phyloP scores from a whole-genome alignment of 768 basidiomycete genomes.

The Pleurotus cornucopiae region DNA sequence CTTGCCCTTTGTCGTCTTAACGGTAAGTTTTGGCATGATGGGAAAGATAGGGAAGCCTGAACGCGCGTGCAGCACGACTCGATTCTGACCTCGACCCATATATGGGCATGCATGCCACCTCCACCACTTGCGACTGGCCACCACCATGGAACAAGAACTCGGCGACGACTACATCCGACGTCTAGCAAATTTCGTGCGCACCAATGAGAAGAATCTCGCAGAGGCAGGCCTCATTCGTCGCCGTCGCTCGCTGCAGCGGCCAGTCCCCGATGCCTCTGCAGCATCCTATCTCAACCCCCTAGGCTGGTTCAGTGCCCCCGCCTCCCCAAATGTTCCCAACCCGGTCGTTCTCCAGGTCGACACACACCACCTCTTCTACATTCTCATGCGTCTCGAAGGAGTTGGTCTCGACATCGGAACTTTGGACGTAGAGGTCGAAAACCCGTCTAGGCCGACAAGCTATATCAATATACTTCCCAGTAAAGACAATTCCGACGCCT shows the following conservation, averaged over 20 bases:
- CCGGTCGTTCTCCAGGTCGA: constrained; percentile 69
- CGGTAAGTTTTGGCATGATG: constrained; percentile 80
- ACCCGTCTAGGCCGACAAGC: constrained; percentile 73
- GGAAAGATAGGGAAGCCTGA: constrained; percentile 8
- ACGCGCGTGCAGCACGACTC: neutral
- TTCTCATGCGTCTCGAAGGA: constrained; percentile 83
- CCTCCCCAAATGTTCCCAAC: constrained; percentile 33
- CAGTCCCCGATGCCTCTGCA: constrained; percentile 19
- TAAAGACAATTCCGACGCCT: constrained; percentile 65
- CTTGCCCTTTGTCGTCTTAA: constrained; percentile 95
- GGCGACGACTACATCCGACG: constrained; percentile 77
- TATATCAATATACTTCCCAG: constrained; percentile 57
- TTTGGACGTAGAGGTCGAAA: constrained; percentile 72
- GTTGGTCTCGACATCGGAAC: constrained; percentile 73
- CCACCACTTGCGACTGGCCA: constrained; percentile 13
- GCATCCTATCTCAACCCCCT: constrained; percentile 56
- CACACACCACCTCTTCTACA: constrained; percentile 82
- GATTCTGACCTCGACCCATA: constrained; percentile 10
- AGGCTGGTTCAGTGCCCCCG: constrained; percentile 49
- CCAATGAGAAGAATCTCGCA: constrained; percentile 71
- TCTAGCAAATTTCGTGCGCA: constrained; percentile 66
- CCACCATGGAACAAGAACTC: constrained; percentile 38
- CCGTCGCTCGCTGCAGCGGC: constrained; percentile 33
- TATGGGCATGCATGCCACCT: neutral
- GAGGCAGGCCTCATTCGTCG: constrained; percentile 52